A percentile compares a stretch with the other conserved stretches of the same genome.
Evolutionary conservation across 2,329 filamentous ascomycete species (phyloP).

Genomic region (Scolecobasidium constrictum): DNA sequence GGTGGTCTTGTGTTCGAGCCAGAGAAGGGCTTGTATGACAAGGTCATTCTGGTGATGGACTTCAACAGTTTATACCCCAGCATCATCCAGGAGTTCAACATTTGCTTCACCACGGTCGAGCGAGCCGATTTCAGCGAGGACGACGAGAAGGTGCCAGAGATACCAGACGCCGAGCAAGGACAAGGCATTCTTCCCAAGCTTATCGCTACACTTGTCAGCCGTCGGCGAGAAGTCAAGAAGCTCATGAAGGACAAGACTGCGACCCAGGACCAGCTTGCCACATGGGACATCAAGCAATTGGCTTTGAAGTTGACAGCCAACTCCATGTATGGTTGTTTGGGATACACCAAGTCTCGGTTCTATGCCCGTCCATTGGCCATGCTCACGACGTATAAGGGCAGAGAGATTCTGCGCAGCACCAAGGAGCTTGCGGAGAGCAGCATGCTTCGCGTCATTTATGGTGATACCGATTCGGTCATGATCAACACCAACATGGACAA

Average conservation of each 20-base stretch:
- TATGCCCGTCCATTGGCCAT: constrained; percentile 92
- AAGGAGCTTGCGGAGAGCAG: constrained; percentile 91
- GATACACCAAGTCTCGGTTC: constrained; percentile 93
- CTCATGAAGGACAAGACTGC: constrained; percentile 92
- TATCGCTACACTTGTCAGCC: constrained; percentile 81
- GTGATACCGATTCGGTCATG: constrained; percentile 99
- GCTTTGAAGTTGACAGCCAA: constrained; percentile 96
- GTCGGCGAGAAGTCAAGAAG: constrained; percentile 84
- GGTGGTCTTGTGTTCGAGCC: constrained; percentile 97
- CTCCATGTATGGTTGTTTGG: constrained; percentile 98
- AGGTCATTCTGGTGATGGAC: constrained; percentile 98
- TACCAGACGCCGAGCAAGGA: constrained; percentile 59
- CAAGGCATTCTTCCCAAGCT: constrained; percentile 82
- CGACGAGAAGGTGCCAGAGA: constrained; percentile 80
- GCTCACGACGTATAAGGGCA: constrained; percentile 92
- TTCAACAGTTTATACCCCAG: constrained; percentile 98
- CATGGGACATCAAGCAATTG: constrained; percentile 97
- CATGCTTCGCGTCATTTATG: constrained; percentile 90
- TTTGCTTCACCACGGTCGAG: constrained; percentile 97
- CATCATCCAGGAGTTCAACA: constrained; percentile 99
- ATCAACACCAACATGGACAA: constrained; percentile 98
- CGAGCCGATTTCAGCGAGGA: constrained; percentile 53
- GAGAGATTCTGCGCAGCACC: constrained; percentile 91
- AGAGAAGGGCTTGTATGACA: constrained; percentile 94
- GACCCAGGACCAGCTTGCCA: constrained; percentile 74